Evolutionary conservation across 768 basidiomycete species (phyloP).

Genomic region (Cubamyces sp.): DNA sequence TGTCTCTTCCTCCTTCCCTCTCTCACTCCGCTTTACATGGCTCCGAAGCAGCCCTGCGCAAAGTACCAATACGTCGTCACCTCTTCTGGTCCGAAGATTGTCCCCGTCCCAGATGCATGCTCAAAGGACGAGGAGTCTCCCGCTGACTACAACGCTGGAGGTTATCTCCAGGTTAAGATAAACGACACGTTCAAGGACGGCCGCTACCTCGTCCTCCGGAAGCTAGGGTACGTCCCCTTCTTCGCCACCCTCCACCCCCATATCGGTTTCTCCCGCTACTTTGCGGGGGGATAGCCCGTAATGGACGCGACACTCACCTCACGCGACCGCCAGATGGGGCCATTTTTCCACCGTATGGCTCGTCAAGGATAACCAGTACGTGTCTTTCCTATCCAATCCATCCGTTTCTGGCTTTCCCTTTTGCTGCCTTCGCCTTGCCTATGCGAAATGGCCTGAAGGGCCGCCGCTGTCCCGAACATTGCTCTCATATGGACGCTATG

Average conservation of each 20-base stretch:
- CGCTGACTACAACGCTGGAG: conserved; percentile 82
- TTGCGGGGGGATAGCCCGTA: conserved; percentile 7
- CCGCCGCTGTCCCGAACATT: neutral
- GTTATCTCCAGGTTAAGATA: conserved; percentile 66
- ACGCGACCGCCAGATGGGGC: conserved; percentile 68
- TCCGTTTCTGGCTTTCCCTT: neutral
- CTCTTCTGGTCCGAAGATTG: conserved; percentile 65
- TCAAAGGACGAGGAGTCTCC: conserved; percentile 82
- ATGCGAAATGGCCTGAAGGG: conserved; percentile 7
- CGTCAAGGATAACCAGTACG: conserved; percentile 76
- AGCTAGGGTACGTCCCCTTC: conserved; percentile 69
- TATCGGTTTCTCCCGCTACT: conserved; percentile 13
- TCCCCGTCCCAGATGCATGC: conserved; percentile 66
- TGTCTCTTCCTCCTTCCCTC: conserved; percentile 15
- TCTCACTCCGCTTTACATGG: conserved; percentile 49
- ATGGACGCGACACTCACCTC: conserved; percentile 15
- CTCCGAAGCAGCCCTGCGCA: conserved; percentile 65
- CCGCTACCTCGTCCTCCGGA: conserved; percentile 85
- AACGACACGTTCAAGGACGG: conserved; percentile 83
- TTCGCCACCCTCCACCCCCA: conserved; percentile 16
- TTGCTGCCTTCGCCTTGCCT: neutral
- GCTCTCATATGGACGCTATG: neutral
- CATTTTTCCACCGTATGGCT: conserved; percentile 97
- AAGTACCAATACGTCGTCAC: conserved; percentile 81
- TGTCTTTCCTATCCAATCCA: conserved; percentile 27